Percentiles rank a stretch among this genome's conserved stretches.
Conservation (phyloP, 2,329 filamentous ascomycete species). For the Neofusicoccum umdonicola region DNA sequence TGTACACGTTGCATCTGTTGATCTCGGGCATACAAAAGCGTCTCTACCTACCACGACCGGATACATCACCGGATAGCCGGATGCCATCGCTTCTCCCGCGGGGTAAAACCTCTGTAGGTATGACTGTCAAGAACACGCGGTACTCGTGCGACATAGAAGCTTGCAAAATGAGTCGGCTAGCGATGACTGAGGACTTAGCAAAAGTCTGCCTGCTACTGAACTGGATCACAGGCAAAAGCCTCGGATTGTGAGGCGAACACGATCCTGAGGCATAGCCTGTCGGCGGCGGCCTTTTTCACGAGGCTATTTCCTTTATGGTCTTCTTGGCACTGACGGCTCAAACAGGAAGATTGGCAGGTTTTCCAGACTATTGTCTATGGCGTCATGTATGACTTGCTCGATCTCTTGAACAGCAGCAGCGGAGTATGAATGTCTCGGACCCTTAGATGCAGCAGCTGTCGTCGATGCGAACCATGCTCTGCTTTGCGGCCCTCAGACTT, state of each 20-base stretch:
- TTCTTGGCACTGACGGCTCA: neutral
- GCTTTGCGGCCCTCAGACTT: neutral
- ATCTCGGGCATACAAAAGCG: neutral
- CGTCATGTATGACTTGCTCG: neutral
- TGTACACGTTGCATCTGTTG: neutral
- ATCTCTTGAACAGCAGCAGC: neutral
- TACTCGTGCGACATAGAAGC: no score
- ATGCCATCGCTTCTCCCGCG: neutral
- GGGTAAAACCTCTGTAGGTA: no score
- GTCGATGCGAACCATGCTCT: neutral
- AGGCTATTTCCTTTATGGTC: neutral
- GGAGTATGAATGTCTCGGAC: neutral
- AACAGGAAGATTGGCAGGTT: neutral
- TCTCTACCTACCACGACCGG: neutral
- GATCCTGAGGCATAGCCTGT: neutral
- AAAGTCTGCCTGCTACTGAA: neutral
- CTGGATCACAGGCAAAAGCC: neutral
- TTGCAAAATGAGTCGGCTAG: no score
- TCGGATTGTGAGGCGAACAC: neutral
- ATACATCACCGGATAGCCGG: neutral
- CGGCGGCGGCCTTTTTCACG: neutral
- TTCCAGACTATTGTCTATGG: neutral
- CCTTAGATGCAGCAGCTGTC: neutral
- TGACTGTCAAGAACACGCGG: no score
- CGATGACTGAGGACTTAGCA: no score